Base-by-base conservation (phyloP, 1,284 basidiomycete genomes). In the Microstroma glucosiphilum region DNA sequence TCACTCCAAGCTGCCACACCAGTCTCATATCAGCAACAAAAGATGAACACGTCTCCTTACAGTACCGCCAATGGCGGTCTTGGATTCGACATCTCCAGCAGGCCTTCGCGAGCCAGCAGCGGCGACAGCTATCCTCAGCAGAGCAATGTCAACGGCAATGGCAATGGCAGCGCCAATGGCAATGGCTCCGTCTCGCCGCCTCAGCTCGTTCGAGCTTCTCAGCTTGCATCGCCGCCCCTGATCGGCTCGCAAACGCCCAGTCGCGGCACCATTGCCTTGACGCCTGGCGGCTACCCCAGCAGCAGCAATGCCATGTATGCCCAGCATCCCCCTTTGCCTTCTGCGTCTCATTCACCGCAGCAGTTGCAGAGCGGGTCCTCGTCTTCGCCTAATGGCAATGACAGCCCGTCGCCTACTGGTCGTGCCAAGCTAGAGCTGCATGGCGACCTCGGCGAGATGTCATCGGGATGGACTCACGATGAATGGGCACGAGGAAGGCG, bases 401-500 rank as follows among this genome's bases (percentile, higher is more conserved):
- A 48, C 15, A n/a, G 17, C 43, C 43, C 43, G 3, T 48, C 43
- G 21, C 43, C 43, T 48, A 48, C 43, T 48, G 43, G 43, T 13
- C 68, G 69, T n/a, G 71, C 73, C 56, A 66, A 63, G 56, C 68
- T 75, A 37, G 71, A 69, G 58, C 59, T 84, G 9, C 75, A 81
- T 19, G 82, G 82, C 30, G 82, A 85, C 68, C 71, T 85, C 30
- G 78, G 80, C 61, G 69, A 78, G 42, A 83, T 85, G 82, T 82
- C 83, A 6, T 77, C 82, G 56, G 83, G 82, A 12, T 85, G 84
- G 84, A 81, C 71, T 69, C 77, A 80, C 49, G 82, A 83, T 21
- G 83, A 84, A 65, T 84, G 82, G 82, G 69, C 75, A 12, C 76
- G 72, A 51, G 79, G 81, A 1, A 79, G 84, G 7, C 77, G 84